Conservation (phyloP, 2,329 filamentous ascomycete species). For the Fonsecaea nubica region DNA sequence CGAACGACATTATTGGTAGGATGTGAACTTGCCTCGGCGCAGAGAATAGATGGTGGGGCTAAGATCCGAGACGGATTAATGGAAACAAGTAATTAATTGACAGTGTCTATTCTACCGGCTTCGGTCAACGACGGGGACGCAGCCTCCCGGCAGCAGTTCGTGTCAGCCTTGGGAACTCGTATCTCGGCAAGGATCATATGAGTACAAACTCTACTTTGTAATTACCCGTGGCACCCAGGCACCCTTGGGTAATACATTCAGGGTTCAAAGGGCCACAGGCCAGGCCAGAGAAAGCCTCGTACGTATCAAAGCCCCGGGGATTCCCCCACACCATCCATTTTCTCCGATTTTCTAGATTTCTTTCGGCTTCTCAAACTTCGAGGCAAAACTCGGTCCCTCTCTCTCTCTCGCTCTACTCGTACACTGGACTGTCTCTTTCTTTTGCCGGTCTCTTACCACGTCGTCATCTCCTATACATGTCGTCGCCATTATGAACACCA, state of each 20-base stretch:
- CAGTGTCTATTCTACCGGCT: background rate
- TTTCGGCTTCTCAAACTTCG: background rate
- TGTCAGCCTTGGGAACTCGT: slow-evolving; percentile 5
- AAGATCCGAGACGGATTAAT: background rate
- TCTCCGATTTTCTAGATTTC: slow-evolving; percentile 11
- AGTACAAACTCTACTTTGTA: no score
- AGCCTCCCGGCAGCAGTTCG: background rate
- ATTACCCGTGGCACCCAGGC: no score
- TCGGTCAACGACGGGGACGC: background rate
- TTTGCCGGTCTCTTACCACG: background rate
- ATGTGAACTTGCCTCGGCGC: background rate
- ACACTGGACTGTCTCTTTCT: background rate
- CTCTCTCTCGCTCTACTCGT: background rate
- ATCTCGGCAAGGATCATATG: background rate
- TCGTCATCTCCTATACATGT: slow-evolving; percentile 21
- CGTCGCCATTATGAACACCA: slow-evolving; percentile 32
- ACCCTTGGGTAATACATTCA: no score
- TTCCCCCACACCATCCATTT: slow-evolving; percentile 3
- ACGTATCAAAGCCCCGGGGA: background rate
- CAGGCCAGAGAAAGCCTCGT: background rate
- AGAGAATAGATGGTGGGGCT: background rate
- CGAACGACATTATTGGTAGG: background rate
- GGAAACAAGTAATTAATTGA: background rate
- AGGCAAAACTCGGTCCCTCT: background rate
- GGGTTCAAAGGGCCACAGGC: no score